Conservation (phyloP, 306 rosid genomes). For the Neltuma alba region DNA sequence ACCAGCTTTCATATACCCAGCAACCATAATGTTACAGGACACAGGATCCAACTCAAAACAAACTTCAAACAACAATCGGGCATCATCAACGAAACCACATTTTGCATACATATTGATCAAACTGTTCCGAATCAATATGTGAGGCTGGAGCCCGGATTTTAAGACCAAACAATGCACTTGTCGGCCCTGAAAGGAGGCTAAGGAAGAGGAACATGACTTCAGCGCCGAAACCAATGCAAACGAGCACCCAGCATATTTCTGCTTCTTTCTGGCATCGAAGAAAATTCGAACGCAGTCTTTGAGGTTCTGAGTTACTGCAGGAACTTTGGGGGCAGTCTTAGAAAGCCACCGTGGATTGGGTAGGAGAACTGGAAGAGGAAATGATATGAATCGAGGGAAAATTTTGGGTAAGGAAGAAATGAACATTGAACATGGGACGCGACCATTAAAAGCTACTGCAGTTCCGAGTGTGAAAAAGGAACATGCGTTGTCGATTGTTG, state of each 20-base stretch:
- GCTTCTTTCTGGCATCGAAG: constrained; percentile 44
- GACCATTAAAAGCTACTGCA: constrained; percentile 26
- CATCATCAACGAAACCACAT: constrained; percentile 57
- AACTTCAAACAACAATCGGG: constrained; percentile 52
- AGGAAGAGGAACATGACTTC: constrained; percentile 67
- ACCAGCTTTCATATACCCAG: constrained; percentile 66
- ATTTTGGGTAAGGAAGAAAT: constrained; percentile 46
- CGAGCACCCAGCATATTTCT: constrained; percentile 46
- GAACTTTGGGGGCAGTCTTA: constrained; percentile 37
- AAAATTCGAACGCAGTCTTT: constrained; percentile 50
- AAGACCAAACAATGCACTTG: constrained; percentile 65
- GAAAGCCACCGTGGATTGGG: constrained; percentile 56
- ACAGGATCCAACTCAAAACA: constrained; percentile 57
- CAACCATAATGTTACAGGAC: constrained; percentile 80
- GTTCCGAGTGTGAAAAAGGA: neutral
- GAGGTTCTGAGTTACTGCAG: constrained; percentile 41
- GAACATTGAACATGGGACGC: constrained; percentile 55
- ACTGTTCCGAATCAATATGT: constrained; percentile 66
- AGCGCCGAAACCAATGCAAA: constrained; percentile 67
- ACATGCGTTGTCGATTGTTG: too few relatives aligned
- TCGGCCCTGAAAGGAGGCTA: constrained; percentile 56
- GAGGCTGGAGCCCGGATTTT: constrained; percentile 67
- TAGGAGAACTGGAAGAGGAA: constrained; percentile 20
- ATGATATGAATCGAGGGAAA: constrained; percentile 18
- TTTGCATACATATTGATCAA: constrained; percentile 79